A percentile compares a stretch with the other conserved stretches of the same genome.
Evolutionary conservation across 2,329 filamentous ascomycete species (phyloP).

Genomic region (Exophiala phaeomuriformis): DNA sequence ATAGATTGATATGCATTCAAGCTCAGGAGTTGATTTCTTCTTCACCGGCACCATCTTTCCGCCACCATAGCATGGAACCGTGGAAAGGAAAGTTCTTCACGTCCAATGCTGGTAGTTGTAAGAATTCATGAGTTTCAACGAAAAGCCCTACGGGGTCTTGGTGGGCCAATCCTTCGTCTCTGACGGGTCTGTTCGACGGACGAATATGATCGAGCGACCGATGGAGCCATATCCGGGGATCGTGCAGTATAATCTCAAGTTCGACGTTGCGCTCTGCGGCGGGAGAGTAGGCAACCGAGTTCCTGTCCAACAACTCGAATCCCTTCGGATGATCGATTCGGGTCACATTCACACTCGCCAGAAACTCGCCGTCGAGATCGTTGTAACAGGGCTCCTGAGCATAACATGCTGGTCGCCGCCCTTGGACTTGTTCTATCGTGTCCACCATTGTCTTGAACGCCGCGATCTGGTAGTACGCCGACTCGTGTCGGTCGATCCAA

Average conservation of each 20-base stretch:
- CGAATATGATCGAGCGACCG: constrained; percentile 5
- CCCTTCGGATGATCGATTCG: constrained; percentile 45
- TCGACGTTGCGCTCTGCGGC: constrained; percentile 40
- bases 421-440: constrained; percentile 9
- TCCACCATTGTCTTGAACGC: constrained; percentile 13
- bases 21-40: not conserved
- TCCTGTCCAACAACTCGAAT: constrained; percentile 43
- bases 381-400: constrained; percentile 50
- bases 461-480: constrained; percentile 19
- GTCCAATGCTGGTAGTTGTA: constrained; percentile 7
- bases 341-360: constrained; percentile 33
- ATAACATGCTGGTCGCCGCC: constrained; percentile 34
- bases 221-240: constrained; percentile 18
- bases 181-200: not conserved
- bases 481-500: constrained; percentile 17
- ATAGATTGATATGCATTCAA: no score
- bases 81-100: constrained; percentile 18
- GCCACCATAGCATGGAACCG: constrained; percentile 15
- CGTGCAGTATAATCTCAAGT: constrained; percentile 7
- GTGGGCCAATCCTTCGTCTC: not conserved
- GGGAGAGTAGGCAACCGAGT: constrained; percentile 54
- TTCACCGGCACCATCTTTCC: not conserved
- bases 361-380: constrained; percentile 34
- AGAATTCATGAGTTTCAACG: not conserved
- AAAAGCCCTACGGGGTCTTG: not conserved